Evolutionary conservation across 2,329 filamentous ascomycete species (phyloP), one percentile per base, ranked within the genome.

Genomic region (Aureobasidium lini): DNA sequence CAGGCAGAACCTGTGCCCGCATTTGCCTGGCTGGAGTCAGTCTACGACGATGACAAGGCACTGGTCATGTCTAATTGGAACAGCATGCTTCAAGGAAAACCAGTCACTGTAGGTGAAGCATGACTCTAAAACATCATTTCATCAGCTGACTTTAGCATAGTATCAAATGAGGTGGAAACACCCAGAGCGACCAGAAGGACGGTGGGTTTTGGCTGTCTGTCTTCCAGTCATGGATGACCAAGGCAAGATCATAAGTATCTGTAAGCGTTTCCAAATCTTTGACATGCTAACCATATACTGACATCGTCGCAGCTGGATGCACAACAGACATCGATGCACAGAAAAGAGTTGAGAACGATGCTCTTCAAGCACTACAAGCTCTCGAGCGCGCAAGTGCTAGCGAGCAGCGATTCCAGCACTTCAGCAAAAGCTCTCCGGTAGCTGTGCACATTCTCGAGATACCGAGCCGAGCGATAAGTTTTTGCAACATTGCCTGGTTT

Each of bases 381-480:
- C 49, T 77, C 69, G 75, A 69, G 73, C 57, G 64, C 15, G 60
- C 64, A 15, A 63, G 75, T 3, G 68, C 77, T 62, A 77, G 75
- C 60, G 77, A 67, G 31, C 57, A 60, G 37, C 49, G 65, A 23
- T 67, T 67, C 36, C 46, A 56, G 23, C 62, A 53, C 0, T 67
- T 67, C 32, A 60, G 59, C 7, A 62, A 13, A 75, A 73, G 49
- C 70, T 67, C 18, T 65, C 71, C 9, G 75, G 64, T 68, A 28
- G 62, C 71, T 60, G 61, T 73, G 28, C 65, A 68, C 43, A 50
- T 63, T 28, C 15, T 53, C 60, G 65, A 62, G 39, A 61, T 54
- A n/a, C 60, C 62, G 4, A 44, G 46, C 15, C 43, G 56, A 42
- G 60, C 57, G 13, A 59, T 49, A 34, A 16, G 40, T 6, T 60